phyloP scores from a whole-genome alignment of 177 flowering plant species.

The Vitis hybrid region DNA sequence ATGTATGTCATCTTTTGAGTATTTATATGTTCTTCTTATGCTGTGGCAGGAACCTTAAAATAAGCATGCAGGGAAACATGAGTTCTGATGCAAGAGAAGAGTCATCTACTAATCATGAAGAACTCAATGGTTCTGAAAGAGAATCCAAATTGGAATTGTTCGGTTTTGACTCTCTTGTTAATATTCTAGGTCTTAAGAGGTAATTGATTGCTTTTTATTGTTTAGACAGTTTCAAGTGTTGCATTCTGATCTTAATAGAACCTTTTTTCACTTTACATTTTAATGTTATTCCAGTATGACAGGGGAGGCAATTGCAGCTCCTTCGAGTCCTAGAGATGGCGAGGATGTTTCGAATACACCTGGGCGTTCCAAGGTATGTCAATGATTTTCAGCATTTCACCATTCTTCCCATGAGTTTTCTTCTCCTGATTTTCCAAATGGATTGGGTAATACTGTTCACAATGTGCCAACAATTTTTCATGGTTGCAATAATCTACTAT shows the following conservation, averaged over 20 bases:
- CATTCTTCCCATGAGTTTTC: background rate
- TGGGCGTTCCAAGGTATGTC: conserved; percentile 71
- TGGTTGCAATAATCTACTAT: too few relatives aligned
- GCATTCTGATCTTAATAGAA: background rate
- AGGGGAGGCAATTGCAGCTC: conserved; percentile 75
- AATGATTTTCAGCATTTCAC: conserved; percentile 6
- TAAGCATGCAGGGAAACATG: conserved; percentile 25
- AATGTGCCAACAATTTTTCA: too few relatives aligned
- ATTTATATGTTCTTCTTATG: background rate
- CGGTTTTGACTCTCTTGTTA: conserved; percentile 97
- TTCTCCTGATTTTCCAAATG: background rate
- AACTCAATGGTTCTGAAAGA: conserved; percentile 40
- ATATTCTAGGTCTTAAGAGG: conserved; percentile 93
- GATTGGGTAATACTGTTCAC: background rate
- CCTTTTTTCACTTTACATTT: background rate
- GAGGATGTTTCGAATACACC: conserved; percentile 67
- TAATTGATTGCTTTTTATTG: conserved; percentile 19
- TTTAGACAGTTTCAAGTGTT: background rate
- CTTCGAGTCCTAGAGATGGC: conserved; percentile 89
- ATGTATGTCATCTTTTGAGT: background rate
- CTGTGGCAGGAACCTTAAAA: conserved; percentile 51
- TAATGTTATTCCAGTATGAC: conserved; percentile 66
- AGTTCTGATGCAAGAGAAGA: conserved; percentile 36
- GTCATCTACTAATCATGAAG: conserved; percentile 34
- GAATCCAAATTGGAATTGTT: conserved; percentile 91